Evolutionary conservation across 768 basidiomycete species (phyloP).

Genomic region (Russula sp.): DNA sequence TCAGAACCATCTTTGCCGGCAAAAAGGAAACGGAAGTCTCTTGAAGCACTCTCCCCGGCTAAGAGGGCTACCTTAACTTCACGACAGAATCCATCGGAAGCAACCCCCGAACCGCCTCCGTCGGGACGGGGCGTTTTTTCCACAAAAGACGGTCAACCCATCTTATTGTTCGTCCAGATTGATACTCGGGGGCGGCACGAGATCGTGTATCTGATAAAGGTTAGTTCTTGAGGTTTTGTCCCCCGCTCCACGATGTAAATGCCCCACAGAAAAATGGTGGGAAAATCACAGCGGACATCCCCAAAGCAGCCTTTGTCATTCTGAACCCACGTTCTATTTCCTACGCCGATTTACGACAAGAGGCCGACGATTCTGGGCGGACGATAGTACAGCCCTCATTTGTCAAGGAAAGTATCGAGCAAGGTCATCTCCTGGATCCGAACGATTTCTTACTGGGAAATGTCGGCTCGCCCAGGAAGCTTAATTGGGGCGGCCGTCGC

Average conservation of each 20-base stretch:
- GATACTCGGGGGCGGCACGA: slow-evolving; percentile 48
- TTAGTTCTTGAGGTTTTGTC: neutral
- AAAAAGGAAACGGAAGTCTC: slow-evolving; percentile 8
- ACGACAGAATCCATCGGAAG: neutral
- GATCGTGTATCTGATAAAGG: slow-evolving; percentile 50
- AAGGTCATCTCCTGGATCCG: slow-evolving; percentile 38
- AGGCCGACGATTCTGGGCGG: slow-evolving; percentile 31
- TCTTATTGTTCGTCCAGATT: slow-evolving; percentile 52
- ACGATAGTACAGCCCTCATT: slow-evolving; percentile 47
- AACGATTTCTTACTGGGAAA: slow-evolving; percentile 38
- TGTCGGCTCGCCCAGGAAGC: neutral
- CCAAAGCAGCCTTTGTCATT: slow-evolving; percentile 54
- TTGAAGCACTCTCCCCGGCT: neutral
- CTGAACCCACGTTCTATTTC: slow-evolving; percentile 45
- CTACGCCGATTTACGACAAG: slow-evolving; percentile 41
- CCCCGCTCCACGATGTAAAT: neutral
- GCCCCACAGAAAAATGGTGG: slow-evolving; percentile 56
- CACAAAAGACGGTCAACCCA: slow-evolving; percentile 33
- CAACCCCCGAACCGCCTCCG: neutral
- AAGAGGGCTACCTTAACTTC: neutral
- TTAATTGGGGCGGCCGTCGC: neutral
- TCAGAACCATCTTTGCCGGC: neutral
- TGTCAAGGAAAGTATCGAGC: slow-evolving; percentile 44
- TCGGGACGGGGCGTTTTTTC: slow-evolving; percentile 36
- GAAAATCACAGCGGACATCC: slow-evolving; percentile 44